These are phyloP conservation scores for Lichtheimia hyalospora DNA, from an alignment of 371 early-diverging fungal genomes.

Conservation along the genomic window DNA sequence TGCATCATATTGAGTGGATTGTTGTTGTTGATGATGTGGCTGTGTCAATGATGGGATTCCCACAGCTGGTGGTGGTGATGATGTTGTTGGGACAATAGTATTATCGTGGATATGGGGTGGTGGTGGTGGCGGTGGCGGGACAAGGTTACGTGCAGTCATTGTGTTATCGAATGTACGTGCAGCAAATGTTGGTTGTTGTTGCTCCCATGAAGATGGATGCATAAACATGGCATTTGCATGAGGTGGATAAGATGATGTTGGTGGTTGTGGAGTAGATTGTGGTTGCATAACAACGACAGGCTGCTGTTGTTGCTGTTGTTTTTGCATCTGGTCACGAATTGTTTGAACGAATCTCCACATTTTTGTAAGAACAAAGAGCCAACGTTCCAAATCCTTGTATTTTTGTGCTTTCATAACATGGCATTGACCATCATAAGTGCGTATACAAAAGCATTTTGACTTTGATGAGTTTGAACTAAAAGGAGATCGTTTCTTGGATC, in stretches of 20 bases:
- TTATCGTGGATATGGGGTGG: neutral
- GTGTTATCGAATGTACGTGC: neutral
- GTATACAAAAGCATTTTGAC: constrained; percentile 45
- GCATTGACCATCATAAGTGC: constrained; percentile 32
- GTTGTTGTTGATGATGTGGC: neutral
- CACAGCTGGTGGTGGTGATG: neutral
- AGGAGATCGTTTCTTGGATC: constrained; percentile 20
- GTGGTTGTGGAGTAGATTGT: constrained; percentile 15
- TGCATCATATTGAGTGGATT: constrained; percentile 6
- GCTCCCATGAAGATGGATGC: constrained; percentile 4
- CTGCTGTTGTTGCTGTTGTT: constrained; percentile 15
- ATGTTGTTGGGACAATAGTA: neutral
- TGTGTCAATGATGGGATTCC: neutral
- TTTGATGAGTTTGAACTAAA: constrained; percentile 10
- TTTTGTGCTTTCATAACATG: constrained; percentile 44
- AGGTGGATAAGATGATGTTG: neutral
- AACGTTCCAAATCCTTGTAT: constrained; percentile 49
- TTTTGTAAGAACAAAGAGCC: constrained; percentile 54
- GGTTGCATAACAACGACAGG: constrained; percentile 2
- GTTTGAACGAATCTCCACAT: constrained; percentile 48
- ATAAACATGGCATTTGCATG: neutral
- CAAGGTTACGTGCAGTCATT: constrained; percentile 12
- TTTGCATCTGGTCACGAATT: constrained; percentile 15
- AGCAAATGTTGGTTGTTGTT: neutral
- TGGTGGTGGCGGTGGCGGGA: constrained; percentile 14